A percentile compares a stretch with the other conserved stretches of the same genome.
Conservation (phyloP, 495 filamentous ascomycete species). For the Podospora pseudocomata region DNA sequence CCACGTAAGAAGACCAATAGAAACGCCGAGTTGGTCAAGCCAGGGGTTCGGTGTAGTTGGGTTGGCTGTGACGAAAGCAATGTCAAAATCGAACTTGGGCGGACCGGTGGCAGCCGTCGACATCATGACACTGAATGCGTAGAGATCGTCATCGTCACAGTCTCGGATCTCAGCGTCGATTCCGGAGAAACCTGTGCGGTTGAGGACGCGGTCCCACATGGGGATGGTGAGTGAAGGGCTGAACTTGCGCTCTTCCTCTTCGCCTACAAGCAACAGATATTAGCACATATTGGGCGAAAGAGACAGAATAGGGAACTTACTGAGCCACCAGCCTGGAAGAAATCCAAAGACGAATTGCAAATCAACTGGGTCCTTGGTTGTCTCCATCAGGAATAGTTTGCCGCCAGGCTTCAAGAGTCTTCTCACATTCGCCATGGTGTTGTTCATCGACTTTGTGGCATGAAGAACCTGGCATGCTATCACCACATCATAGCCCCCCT, state of each 20-base stretch:
- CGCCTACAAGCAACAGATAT: conserved; percentile 12
- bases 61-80: conserved; percentile 22
- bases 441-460: conserved; percentile 44
- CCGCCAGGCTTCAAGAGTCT: conserved; percentile 41
- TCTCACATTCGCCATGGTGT: conserved; percentile 46
- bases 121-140: conserved; percentile 31
- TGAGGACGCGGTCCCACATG: conserved; percentile 33
- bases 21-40: conserved; percentile 28
- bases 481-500: conserved; percentile 46
- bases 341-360: conserved; percentile 34
- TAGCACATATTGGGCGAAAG: background rate
- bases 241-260: conserved; percentile 40
- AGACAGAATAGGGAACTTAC: conserved; percentile 13
- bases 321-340: conserved; percentile 35
- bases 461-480: conserved; percentile 54
- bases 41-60: conserved; percentile 10
- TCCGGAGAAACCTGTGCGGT: conserved; percentile 27
- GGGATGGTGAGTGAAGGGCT: conserved; percentile 28
- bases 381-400: conserved; percentile 38
- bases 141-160: conserved; percentile 32
- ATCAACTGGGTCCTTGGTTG: conserved; percentile 32
- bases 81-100: conserved; percentile 28
- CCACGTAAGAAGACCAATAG: conserved; percentile 27
- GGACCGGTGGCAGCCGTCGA: conserved; percentile 18
- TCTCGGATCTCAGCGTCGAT: conserved; percentile 32